phyloP scores from a whole-genome alignment of 2,329 filamentous ascomycete genomes.

The Furcasterigmium sp. region DNA sequence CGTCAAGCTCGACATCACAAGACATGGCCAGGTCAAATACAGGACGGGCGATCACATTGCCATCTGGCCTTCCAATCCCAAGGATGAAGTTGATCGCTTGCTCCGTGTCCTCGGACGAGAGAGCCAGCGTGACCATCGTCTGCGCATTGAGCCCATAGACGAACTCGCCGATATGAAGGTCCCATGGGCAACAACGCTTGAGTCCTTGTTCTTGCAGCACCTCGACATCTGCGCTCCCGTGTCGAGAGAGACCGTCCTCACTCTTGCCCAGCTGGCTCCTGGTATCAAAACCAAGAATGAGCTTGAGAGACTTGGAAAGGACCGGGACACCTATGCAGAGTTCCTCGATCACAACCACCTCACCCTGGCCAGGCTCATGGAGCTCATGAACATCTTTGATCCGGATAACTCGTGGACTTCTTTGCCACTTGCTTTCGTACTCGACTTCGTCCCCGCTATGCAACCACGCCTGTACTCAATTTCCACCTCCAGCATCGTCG shows the following conservation, averaged over 20 bases:
- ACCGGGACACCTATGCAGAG: constrained; percentile 93
- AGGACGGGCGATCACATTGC: constrained; percentile 97
- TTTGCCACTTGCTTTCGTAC: constrained; percentile 89
- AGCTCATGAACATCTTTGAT: constrained; percentile 64
- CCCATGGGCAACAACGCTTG: constrained; percentile 93
- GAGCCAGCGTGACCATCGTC: constrained; percentile 73
- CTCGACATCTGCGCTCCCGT: constrained; percentile 94
- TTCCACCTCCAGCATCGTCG: constrained; percentile 89
- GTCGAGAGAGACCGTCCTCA: constrained; percentile 89
- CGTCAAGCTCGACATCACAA: constrained; percentile 81
- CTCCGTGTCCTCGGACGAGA: constrained; percentile 70
- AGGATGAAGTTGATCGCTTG: constrained; percentile 86
- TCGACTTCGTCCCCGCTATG: constrained; percentile 90
- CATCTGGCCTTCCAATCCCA: constrained; percentile 93
- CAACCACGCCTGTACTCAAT: constrained; percentile 99
- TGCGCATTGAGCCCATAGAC: constrained; percentile 86
- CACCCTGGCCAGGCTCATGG: constrained; percentile 83
- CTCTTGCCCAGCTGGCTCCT: constrained; percentile 83
- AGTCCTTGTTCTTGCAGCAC: constrained; percentile 88
- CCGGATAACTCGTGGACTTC: constrained; percentile 53
- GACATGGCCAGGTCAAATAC: constrained; percentile 83
- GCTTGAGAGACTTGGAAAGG: constrained; percentile 79
- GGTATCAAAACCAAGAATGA: constrained; percentile 80
- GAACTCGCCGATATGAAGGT: constrained; percentile 96
- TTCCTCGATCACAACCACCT: constrained; percentile 76